Base-by-base conservation (phyloP, 2,329 filamentous ascomycete species). In the Aspergillus sclerotialis region DNA sequence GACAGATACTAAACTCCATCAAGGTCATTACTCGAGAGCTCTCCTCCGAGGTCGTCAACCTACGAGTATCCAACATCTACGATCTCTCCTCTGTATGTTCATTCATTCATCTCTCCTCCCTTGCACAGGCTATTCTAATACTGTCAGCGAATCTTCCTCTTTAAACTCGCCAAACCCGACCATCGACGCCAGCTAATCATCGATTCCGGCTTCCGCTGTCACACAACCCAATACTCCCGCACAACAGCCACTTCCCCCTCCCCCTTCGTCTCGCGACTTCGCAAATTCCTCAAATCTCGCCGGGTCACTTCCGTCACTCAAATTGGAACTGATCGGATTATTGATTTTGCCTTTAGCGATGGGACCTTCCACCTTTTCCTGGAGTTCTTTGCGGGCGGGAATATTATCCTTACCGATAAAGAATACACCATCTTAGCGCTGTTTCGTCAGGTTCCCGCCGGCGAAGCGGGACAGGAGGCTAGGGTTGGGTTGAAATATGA, bases 21-120 rank as follows among this genome's bases (percentile, higher is more conserved):
- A 54, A 94, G 86, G 87, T 94, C 63, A 93, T 96, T 56, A 84
- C 88, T 37, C 86, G 94, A 60, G 92, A 98, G 74, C 83, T 98
- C 43, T 82, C 87, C 39, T 70, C 76, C 43, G 76, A 74, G 45
- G 74, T 98, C 35, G 77, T 82, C 38, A 78, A 78, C 39, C 73
- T 96, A 42, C 84, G 92, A 44, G 76, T 96, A 32, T 79, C 85
- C 43, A 98, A 98, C 58, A 82, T 95, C 59, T 96, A 98, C 68
- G 92, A 98, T 61, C 78, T 98, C 39, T 94, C 87, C 43, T 88
- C 88, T 45, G 73, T 76, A 65, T 21, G 65, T 34, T 13, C 14
- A 23, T 10, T 8, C 7, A 14, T 24, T 9, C 28, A 7, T 30
- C 5, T 30, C 15, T 1, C 12, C 4, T 13, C 6, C n/a, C n/a